A percentile compares a stretch with the other conserved stretches of the same genome.
phyloP scores from a whole-genome alignment of 75 land plant species.

The Pinus albicaulis region DNA sequence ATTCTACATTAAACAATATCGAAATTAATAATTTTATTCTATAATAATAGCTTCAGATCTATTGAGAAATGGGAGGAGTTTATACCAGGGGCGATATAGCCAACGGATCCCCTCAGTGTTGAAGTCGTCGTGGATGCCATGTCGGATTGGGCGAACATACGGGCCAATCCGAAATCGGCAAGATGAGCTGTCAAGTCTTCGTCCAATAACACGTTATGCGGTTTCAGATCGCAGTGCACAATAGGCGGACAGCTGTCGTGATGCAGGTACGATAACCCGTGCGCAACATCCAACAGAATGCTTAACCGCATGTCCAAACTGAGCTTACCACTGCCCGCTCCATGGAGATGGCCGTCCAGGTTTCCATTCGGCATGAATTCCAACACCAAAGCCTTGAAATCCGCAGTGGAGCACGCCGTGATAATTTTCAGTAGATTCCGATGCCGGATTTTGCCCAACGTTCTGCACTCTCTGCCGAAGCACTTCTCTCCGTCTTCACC shows the following conservation, averaged over 20 bases:
- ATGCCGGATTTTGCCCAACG: slow-evolving; percentile 15
- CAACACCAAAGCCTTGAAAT: slow-evolving; percentile 25
- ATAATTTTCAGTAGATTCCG: slow-evolving; percentile 15
- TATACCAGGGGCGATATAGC: slow-evolving; percentile 4
- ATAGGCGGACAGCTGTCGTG: not conserved
- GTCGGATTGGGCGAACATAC: not conserved
- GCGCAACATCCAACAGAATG: slow-evolving; percentile 10
- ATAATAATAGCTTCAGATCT: not conserved
- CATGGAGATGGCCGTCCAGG: slow-evolving; percentile 22
- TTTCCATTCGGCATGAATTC: slow-evolving; percentile 32
- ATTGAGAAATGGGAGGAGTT: not conserved
- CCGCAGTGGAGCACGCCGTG: not conserved
- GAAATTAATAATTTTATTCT: not conserved
- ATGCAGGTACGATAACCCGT: not conserved
- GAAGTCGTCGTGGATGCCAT: not conserved
- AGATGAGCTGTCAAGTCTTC: not conserved
- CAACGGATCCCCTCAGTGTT: not conserved
- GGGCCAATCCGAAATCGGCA: slow-evolving; percentile 6
- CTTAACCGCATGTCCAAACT: slow-evolving; percentile 15
- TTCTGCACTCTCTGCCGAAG: slow-evolving; percentile 4
- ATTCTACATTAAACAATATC: slow-evolving; percentile 1
- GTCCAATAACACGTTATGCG: slow-evolving; percentile 4
- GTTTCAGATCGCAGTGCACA: slow-evolving; percentile 10
- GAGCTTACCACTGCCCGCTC: not conserved
- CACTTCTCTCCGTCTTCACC: not conserved